Conservation (phyloP, 1,284 basidiomycete species). For the Ganoderma sp. region DNA sequence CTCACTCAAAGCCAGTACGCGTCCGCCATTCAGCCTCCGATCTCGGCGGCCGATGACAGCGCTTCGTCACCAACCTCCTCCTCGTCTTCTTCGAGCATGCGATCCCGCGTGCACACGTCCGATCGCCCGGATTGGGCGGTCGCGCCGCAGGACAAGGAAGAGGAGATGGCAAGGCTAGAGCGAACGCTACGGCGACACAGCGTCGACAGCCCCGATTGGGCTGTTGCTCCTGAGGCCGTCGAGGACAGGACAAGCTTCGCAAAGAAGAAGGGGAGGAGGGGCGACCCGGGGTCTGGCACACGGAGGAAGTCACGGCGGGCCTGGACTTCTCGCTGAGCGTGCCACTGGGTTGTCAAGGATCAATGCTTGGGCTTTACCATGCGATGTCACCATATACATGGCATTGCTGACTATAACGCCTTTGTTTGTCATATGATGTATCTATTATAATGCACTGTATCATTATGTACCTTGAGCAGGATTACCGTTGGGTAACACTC, state of each 20-base stretch:
- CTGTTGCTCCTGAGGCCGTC: neutral
- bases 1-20: neutral
- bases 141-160: neutral
- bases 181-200: neutral
- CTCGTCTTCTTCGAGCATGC: neutral
- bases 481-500: neutral
- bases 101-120: neutral
- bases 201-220: conserved; percentile 2
- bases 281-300: neutral
- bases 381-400: neutral
- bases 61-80: neutral
- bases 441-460: neutral
- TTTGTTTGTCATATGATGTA: neutral
- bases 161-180: neutral
- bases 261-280: neutral
- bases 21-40: neutral
- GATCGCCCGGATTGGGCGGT: neutral
- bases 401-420: neutral
- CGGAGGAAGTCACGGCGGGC: conserved; percentile 7
- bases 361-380: too few species aligned
- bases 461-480: neutral
- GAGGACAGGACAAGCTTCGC: neutral
- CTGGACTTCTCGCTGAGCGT: conserved; percentile 1
- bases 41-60: neutral
- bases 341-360: neutral